These are phyloP conservation scores for Aspergillus felis DNA, from an alignment of 2,329 filamentous ascomycete genomes.

Conservation along the genomic window DNA sequence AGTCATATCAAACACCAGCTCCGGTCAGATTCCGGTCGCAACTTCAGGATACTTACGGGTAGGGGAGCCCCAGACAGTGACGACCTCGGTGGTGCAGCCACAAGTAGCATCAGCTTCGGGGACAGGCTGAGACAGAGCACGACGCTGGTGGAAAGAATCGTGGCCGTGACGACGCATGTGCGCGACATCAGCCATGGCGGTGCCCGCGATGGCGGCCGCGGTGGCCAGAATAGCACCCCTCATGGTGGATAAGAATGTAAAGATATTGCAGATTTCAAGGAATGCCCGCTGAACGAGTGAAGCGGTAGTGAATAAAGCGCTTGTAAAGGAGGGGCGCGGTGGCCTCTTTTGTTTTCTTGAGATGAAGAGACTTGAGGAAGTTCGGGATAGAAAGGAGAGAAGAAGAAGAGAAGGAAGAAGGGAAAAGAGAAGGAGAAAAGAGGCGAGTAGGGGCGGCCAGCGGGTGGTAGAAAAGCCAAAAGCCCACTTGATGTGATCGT, in stretches of 20 bases:
- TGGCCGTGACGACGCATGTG: conserved; percentile 52
- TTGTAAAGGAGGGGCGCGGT: conserved; percentile 11
- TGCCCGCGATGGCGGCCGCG: conserved; percentile 48
- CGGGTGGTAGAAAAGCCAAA: not conserved
- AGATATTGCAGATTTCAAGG: conserved; percentile 39
- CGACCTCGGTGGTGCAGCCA: conserved; percentile 71
- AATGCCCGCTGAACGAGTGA: conserved; percentile 74
- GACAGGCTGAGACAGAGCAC: conserved; percentile 22
- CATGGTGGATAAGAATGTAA: conserved; percentile 54
- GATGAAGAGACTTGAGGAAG: conserved; percentile 9
- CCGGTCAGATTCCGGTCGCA: not conserved
- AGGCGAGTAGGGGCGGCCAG: not conserved
- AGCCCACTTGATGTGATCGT: not conserved
- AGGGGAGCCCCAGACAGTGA: conserved; percentile 64
- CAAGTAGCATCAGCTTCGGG: conserved; percentile 49
- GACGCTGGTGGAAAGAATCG: conserved; percentile 58
- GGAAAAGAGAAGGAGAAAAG: conserved; percentile 3
- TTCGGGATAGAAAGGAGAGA: conserved; percentile 8
- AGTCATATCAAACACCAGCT: not conserved
- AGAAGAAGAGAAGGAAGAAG: conserved; percentile 5
- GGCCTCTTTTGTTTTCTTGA: conserved; percentile 13
- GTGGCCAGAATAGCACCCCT: conserved; percentile 68
- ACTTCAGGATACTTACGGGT: conserved; percentile 49
- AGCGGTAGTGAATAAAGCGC: conserved; percentile 30
- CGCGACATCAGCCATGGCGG: conserved; percentile 53